phyloP scores from a whole-genome alignment of 2,329 filamentous ascomycete genomes.

The Sporothrix dimorphospora region DNA sequence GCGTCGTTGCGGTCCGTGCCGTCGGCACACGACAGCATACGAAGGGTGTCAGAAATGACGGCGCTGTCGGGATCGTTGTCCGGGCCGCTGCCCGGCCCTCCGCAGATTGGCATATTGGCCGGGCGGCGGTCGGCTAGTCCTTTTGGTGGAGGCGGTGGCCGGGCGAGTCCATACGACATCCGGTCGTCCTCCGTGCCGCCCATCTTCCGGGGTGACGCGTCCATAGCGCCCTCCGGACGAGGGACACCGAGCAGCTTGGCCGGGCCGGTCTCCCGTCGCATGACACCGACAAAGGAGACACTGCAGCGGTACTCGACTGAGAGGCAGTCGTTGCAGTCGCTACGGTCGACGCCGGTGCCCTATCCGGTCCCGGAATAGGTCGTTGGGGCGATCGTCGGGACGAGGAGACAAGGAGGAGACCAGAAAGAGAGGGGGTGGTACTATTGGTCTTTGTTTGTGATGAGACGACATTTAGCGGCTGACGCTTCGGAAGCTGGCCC shows the following conservation, averaged over 20 bases:
- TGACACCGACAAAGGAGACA: slow-evolving; percentile 31
- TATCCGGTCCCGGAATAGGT: slow-evolving; percentile 4
- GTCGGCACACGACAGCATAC: slow-evolving; percentile 22
- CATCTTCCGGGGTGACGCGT: not conserved
- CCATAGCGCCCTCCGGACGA: not conserved
- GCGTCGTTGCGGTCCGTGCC: slow-evolving; percentile 28
- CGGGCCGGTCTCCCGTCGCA: slow-evolving; percentile 20
- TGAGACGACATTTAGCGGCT: not conserved
- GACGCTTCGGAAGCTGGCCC: slow-evolving; percentile 4
- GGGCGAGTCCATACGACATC: slow-evolving; percentile 2
- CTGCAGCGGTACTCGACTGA: slow-evolving; percentile 29
- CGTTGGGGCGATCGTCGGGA: too few relatives aligned
- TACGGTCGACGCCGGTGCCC: slow-evolving; percentile 2
- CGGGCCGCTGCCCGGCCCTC: not conserved
- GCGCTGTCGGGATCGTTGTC: not conserved
- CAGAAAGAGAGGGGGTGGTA: not conserved
- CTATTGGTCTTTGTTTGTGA: not conserved
- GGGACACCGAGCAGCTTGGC: not conserved
- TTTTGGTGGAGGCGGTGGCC: not conserved
- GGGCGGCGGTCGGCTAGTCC: slow-evolving; percentile 13
- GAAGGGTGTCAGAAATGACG: not conserved
- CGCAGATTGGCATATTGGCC: not conserved
- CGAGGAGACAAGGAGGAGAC: not conserved
- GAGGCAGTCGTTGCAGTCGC: slow-evolving; percentile 23
- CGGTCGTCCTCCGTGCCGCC: slow-evolving; percentile 13